phyloP scores from a whole-genome alignment of 1,284 basidiomycete species.

The Marasmius sp. region DNA sequence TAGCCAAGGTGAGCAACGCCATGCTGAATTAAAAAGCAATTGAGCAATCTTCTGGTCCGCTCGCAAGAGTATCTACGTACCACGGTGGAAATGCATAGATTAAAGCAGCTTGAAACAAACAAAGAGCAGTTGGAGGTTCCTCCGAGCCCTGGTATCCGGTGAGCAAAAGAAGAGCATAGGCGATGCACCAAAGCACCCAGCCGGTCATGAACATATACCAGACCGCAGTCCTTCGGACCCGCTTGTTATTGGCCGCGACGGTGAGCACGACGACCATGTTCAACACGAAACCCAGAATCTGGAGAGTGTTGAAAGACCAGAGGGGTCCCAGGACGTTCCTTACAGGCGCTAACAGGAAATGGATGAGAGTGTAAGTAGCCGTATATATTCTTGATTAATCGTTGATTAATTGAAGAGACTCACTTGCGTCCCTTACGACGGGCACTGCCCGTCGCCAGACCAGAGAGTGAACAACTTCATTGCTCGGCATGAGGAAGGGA shows the following conservation, averaged over 20 bases:
- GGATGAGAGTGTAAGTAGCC: background rate
- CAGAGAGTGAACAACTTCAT: too few species aligned
- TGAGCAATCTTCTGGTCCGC: background rate
- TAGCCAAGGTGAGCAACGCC: background rate
- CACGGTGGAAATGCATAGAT: background rate
- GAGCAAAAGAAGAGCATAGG: background rate
- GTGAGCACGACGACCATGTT: background rate
- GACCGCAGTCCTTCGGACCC: background rate
- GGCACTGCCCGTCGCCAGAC: too few species aligned
- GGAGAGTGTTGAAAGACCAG: background rate
- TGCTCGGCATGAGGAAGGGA: too few species aligned
- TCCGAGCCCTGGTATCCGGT: background rate
- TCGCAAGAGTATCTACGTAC: background rate
- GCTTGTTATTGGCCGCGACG: background rate
- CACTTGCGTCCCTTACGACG: too few species aligned
- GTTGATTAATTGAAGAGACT: background rate
- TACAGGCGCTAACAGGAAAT: background rate
- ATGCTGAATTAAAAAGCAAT: background rate
- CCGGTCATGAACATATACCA: background rate
- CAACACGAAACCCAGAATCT: background rate
- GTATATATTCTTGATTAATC: background rate
- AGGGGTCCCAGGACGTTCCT: background rate
- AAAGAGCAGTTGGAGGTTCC: background rate
- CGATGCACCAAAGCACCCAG: background rate
- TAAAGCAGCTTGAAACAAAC: background rate